Percentiles rank a stretch among this genome's conserved stretches.
These are phyloP conservation scores for Lentinula aciculospora DNA, from an alignment of 768 basidiomycete genomes.

Conservation along the genomic window DNA sequence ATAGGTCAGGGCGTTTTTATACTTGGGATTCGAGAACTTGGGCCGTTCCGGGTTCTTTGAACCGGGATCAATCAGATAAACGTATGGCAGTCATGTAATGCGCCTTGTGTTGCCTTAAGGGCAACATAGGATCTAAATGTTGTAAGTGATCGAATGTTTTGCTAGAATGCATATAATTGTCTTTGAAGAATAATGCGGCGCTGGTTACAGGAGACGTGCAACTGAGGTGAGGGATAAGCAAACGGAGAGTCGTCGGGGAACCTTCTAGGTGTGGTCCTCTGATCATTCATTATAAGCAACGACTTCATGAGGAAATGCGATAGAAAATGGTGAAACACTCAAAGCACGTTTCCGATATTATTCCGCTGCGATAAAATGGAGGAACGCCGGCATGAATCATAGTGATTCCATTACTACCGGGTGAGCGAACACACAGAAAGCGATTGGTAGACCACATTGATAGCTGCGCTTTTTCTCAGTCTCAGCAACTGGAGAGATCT, in stretches of 20 bases:
- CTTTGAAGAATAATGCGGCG: neutral
- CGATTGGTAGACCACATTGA: neutral
- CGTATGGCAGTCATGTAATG: too few species aligned
- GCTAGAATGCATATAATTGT: neutral
- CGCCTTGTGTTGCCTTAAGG: too few species aligned
- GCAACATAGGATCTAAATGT: too few species aligned
- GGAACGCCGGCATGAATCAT: neutral
- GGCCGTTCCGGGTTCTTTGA: neutral
- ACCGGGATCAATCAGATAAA: neutral
- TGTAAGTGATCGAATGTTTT: too few species aligned
- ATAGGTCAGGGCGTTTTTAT: neutral
- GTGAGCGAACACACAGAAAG: neutral
- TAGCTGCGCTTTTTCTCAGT: neutral
- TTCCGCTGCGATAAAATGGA: neutral
- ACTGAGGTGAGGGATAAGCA: neutral
- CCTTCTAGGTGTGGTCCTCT: neutral
- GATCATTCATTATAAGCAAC: neutral
- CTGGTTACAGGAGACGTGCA: neutral
- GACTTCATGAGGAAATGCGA: neutral
- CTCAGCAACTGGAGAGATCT: neutral
- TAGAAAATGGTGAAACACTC: neutral
- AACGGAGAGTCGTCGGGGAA: neutral
- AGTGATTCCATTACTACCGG: neutral
- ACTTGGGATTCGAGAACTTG: neutral
- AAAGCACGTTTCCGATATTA: neutral